Base-by-base conservation (phyloP, 108 stramenopile genomes). In the Hondaea fermentalgiana region DNA sequence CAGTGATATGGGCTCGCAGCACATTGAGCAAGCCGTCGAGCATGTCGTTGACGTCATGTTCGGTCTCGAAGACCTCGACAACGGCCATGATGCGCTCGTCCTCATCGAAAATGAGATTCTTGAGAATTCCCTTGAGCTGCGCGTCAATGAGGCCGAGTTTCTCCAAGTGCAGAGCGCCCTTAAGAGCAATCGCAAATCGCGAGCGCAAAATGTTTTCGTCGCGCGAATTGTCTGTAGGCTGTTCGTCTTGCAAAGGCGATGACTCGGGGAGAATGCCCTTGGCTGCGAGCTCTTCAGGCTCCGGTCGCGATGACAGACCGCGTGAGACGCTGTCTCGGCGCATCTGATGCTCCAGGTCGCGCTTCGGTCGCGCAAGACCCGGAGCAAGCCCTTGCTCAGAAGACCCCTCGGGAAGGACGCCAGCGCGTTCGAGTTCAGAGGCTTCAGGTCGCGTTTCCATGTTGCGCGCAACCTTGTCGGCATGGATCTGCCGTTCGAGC, bases 11-110 rank as follows among this genome's bases (percentile, higher is more conserved):
- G 14, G 25, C 25, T 42, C 42, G 25, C 35, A 69, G 17, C 3
- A 83, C 51, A 16, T 45, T 21, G 4, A 53, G 51, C 76, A 83
- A 21, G 76, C 43, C 49, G 28, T 83, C 76, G 1, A 83, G 76
- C 76, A 83, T 83, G 16, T 83, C 76, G n/a, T 83, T 83, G 45
- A 83, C 76, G 14, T 83, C 76, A 23, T 83, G 76, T 43, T 83
- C 76, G 25, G 28, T 12, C 51, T 83, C 76, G 2, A 83, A 83
- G 19, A 83, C 76, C 51, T 83, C 76, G 0, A 83, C 76, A 47
- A 45, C 76, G 49, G 76, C 76, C 76, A 83, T 83, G 76, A 83
- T 83, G 6, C 76, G 76, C 76, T 83, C 51, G 4, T 83, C 76
- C 76, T 83, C 76, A 23, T 47, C 76, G 23, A 83, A 53, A 45